phyloP scores from a whole-genome alignment of 495 filamentous ascomycete genomes.

The Jackrogersella minutella region DNA sequence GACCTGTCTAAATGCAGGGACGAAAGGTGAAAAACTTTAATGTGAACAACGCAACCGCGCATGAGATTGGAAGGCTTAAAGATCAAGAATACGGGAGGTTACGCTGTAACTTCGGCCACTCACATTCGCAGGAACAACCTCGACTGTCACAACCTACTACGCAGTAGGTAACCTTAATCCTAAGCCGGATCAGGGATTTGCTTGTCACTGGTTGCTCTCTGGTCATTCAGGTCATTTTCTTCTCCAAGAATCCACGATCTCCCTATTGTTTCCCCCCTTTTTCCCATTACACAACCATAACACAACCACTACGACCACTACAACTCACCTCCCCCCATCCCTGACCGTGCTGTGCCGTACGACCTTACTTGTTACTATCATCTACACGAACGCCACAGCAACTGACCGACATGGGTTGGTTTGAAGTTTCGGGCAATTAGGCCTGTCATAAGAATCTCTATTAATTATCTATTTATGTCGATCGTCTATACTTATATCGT shows the following conservation, averaged over 20 bases:
- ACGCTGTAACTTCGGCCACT: slow-evolving; percentile 31
- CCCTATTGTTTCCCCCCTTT: slow-evolving; percentile 13
- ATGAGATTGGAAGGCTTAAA: neutral
- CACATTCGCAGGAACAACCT: slow-evolving; percentile 3
- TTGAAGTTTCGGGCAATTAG: slow-evolving; percentile 41
- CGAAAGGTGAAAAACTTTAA: slow-evolving; percentile 18
- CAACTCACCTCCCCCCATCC: slow-evolving; percentile 2
- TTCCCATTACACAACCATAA: slow-evolving; percentile 1
- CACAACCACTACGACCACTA: neutral
- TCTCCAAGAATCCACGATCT: slow-evolving; percentile 26
- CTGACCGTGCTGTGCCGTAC: neutral
- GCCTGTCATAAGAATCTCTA: slow-evolving; percentile 15
- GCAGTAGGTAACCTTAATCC: neutral
- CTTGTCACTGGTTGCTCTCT: neutral
- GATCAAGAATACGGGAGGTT: slow-evolving; percentile 2
- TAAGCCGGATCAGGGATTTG: slow-evolving; percentile 7
- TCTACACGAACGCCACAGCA: neutral
- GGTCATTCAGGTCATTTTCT: neutral
- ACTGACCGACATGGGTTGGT: slow-evolving; percentile 32
- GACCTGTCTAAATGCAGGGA: slow-evolving; percentile 35
- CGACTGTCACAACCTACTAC: neutral
- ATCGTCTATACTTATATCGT: slow-evolving; percentile 34
- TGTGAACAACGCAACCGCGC: slow-evolving; percentile 26
- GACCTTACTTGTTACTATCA: neutral
- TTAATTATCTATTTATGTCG: slow-evolving; percentile 20